Base-by-base conservation (phyloP, 2,329 filamentous ascomycete genomes). In the Penicillium sp. region DNA sequence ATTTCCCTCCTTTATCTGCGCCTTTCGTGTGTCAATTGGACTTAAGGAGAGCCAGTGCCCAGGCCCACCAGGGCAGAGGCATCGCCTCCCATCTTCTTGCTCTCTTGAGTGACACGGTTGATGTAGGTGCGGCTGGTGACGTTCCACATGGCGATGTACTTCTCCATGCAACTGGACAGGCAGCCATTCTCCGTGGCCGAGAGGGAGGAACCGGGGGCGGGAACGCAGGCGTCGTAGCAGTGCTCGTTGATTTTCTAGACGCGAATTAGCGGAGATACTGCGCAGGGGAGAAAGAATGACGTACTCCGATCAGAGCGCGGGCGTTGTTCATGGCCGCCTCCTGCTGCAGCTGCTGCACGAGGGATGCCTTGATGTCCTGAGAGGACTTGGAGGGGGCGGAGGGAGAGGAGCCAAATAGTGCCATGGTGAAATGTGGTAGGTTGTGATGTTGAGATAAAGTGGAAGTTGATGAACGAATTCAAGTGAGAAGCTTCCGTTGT, bases 111-210 rank as follows among this genome's bases (percentile, higher is more conserved):
- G 32, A 71, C 53, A 13, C 69, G 77, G 52, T 70, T 69, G 61
- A 88, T 79, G 67, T 88, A 89, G 32, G 82, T 76, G 39, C 76
- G 69, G 72, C 83, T 86, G 62, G 87, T 82, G 53, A 78, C 73
- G 71, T 89, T 89, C 87, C 87, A 91, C 9, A 85, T 79, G 26
- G 77, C 73, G 76, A 90, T 87, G 76, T 90, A 91, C 70, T 90
- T 90, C 61, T 90, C 86, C 81, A 89, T 87, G 74, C 87, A 91
- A 50, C 78, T 76, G 16, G 79, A 86, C 63, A 87, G 77, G 73
- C 87, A 91, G 18, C 78, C 75, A 63, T 81, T 75, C 68, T 91
- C 87, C 69, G 77, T 70, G 69, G 77, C 79, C 40, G 82, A 84
- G 46, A 90, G 71, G 44, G 80, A 81, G 40, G 76, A 68, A 47